Evolutionary conservation across 2,329 filamentous ascomycete species (phyloP).

Genomic region (Hansfordia pulvinata): DNA sequence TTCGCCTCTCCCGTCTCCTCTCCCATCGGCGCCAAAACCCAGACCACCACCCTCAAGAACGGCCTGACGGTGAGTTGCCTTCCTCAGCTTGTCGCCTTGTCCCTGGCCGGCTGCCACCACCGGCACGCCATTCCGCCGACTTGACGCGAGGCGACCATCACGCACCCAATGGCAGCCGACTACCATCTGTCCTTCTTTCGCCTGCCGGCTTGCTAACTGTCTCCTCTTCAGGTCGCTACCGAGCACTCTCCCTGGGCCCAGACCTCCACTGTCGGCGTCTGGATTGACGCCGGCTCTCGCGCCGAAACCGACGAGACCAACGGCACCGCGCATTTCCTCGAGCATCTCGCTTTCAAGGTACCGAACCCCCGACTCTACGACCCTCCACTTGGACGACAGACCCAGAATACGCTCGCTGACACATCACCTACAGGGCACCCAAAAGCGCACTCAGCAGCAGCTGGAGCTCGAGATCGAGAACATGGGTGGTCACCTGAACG

Average conservation of each 20-base stretch:
- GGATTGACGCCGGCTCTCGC: conserved; percentile 97
- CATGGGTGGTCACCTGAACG: conserved; percentile 98
- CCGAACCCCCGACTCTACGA: conserved; percentile 2
- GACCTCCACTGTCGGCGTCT: conserved; percentile 95
- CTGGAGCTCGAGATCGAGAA: conserved; percentile 99
- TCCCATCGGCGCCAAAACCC: conserved; percentile 61
- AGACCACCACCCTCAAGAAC: conserved; percentile 94
- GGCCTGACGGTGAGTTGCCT: conserved; percentile 68
- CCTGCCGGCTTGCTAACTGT: conserved; percentile 6
- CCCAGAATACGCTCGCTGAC: conserved; percentile 1
- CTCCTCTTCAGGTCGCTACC: conserved; percentile 65
- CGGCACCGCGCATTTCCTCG: conserved; percentile 97
- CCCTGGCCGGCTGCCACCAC: no score
- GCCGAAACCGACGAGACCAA: conserved; percentile 98
- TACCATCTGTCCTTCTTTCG: conserved; percentile 7
- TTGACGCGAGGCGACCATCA: no score
- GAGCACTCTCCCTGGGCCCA: conserved; percentile 97
- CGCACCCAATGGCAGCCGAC: conserved; percentile 9
- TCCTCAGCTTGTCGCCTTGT: no score
- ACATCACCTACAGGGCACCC: conserved; percentile 53
- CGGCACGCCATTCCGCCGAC: neutral
- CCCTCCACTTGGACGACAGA: neutral
- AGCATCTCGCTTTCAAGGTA: conserved; percentile 99
- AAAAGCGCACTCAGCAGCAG: conserved; percentile 90
- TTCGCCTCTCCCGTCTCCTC: conserved; percentile 72